A percentile compares a stretch with the other conserved stretches of the same genome.
Conservation (phyloP, 257 asterid genomes). For the Henckelia pumila region DNA sequence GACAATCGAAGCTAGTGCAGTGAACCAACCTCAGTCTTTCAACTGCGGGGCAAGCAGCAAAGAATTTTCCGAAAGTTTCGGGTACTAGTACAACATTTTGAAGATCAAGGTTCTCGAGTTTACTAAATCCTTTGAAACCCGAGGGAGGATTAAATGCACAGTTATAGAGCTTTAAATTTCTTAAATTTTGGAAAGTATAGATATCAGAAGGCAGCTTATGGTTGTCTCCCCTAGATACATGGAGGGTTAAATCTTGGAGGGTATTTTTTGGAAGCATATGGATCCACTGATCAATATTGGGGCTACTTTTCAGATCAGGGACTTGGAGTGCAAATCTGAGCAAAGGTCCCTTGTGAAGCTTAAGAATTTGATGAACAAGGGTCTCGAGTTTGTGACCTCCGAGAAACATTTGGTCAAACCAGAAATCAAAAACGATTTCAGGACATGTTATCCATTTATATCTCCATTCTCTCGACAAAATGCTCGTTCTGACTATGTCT, state of each 20-base stretch:
- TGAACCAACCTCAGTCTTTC: conserved; percentile 45
- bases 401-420: conserved; percentile 49
- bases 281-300: conserved; percentile 48
- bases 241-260: conserved; percentile 49
- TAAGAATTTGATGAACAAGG: conserved; percentile 41
- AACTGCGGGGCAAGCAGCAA: conserved; percentile 42
- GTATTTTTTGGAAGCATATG: conserved; percentile 36
- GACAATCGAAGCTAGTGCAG: conserved; percentile 45
- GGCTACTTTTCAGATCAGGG: conserved; percentile 41
- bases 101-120: conserved; percentile 48
- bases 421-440: conserved; percentile 45
- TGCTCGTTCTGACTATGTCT: conserved; percentile 58
- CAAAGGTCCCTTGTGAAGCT: conserved; percentile 44
- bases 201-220: conserved; percentile 41
- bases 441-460: conserved; percentile 52
- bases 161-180: conserved; percentile 42
- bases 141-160: conserved; percentile 40
- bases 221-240: conserved; percentile 40
- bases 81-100: conserved; percentile 32
- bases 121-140: conserved; percentile 44
- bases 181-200: conserved; percentile 38
- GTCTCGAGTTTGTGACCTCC: conserved; percentile 49
- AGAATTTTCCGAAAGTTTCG: conserved; percentile 30
- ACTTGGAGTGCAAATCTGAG: conserved; percentile 45
- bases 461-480: conserved; percentile 58